Evolutionary conservation across 2,329 filamentous ascomycete genomes (phyloP), one percentile per base, ranked within the genome.

Genomic region (Colletotrichum sp.): DNA sequence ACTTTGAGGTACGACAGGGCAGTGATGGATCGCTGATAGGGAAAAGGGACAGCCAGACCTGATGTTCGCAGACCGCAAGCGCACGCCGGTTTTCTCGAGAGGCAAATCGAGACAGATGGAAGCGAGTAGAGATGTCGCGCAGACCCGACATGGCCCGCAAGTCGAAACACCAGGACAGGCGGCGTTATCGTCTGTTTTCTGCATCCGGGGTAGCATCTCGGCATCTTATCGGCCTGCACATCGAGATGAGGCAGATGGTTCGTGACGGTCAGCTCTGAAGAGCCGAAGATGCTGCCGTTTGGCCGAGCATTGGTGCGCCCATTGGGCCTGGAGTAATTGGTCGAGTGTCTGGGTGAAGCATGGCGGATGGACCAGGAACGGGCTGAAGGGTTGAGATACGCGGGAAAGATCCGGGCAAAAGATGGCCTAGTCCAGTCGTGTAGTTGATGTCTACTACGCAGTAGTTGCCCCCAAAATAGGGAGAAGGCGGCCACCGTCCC

Each of bases 201-300:
- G 70, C 74, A 76, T 64, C 59, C 59, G 64, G 73, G 73, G 59
- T 69, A 73, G 59, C 64, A 76, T 52, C 70, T 60, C 73, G 69
- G 64, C 70, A 68, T 62, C 71, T 76, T 76, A 74, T 74, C 74
- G 70, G 44, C 44, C n/a, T 65, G 59, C 59, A 49, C 57, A 44
- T 60, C 49, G 57, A 52, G 55, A 55, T 49, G 57, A 49, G 26
- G 26, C 39, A n/a, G 18, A 28, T 30, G 24, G 36, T 24, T 28
- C 21, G 49, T 26, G 26, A 39, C 44, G 49, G 55, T n/a, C 6
- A 16, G 64, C 6, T 32, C 49, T 44, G 36, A 76, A 65, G 59
- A 74, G 64, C 64, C 64, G 70, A 69, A 69, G 67, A 74, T 74
- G 70, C 49, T 76, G 70, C 70, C 71, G 65, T 74, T 76, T 76